phyloP scores from a whole-genome alignment of 371 early-diverging fungal species.

The Capillidium heterosporum region DNA sequence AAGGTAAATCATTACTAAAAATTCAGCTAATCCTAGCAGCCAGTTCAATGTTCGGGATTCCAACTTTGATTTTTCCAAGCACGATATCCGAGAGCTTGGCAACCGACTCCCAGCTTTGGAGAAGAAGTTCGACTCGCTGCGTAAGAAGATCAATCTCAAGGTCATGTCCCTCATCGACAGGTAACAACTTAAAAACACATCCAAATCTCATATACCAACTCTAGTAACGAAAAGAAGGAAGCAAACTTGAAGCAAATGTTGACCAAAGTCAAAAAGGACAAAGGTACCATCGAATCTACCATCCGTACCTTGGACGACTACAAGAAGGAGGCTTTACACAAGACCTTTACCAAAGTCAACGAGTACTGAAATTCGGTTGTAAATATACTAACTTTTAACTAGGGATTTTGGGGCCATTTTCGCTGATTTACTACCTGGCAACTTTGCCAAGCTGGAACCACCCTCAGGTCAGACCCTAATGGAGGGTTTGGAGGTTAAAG shows the following conservation, averaged over 20 bases:
- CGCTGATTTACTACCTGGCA: slow-evolving; percentile 82
- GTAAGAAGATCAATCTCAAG: slow-evolving; percentile 74
- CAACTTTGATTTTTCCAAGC: slow-evolving; percentile 57
- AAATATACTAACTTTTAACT: not conserved
- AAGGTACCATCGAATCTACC: slow-evolving; percentile 87
- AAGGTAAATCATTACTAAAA: slow-evolving; percentile 25
- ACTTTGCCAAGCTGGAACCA: slow-evolving; percentile 69
- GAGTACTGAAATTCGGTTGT: slow-evolving; percentile 20
- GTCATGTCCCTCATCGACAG: slow-evolving; percentile 92
- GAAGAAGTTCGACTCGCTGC: slow-evolving; percentile 52
- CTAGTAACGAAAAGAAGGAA: slow-evolving; percentile 80
- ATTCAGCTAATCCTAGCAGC: not conserved
- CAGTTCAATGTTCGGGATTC: not conserved
- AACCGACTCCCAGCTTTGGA: slow-evolving; percentile 50
- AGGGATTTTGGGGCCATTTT: slow-evolving; percentile 92
- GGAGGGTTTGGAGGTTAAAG: slow-evolving; percentile 85
- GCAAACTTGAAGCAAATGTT: slow-evolving; percentile 65
- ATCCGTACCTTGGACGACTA: slow-evolving; percentile 72
- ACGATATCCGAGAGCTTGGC: slow-evolving; percentile 45
- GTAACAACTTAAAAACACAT: slow-evolving; percentile 14
- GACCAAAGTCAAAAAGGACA: slow-evolving; percentile 74
- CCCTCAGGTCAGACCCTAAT: slow-evolving; percentile 65
- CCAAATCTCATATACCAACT: not conserved
- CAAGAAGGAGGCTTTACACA: slow-evolving; percentile 72
- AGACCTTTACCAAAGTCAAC: slow-evolving; percentile 84